Percentiles rank a stretch among this genome's conserved stretches.
Conservation (phyloP, 208 protist species). For the Willaertia magna region DNA sequence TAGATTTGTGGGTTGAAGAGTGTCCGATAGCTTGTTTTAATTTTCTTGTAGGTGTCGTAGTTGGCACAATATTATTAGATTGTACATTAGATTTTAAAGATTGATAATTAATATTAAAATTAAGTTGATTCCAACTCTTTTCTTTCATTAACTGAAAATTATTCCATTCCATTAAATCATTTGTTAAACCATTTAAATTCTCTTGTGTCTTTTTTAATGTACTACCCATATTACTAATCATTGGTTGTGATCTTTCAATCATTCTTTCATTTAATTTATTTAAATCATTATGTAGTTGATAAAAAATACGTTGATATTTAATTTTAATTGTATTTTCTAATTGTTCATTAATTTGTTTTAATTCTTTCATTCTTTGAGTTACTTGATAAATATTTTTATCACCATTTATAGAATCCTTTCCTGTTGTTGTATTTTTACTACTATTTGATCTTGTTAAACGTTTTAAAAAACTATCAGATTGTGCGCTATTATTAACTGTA, state of each 20-base stretch:
- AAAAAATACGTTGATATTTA: neutral
- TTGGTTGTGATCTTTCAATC: too few species aligned
- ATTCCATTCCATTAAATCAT: too few species aligned
- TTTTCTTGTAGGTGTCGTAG: too few species aligned
- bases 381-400: neutral
- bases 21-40: constrained; percentile 57
- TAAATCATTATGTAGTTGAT: neutral
- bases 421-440: neutral
- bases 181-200: too few species aligned
- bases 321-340: neutral
- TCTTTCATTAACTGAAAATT: too few species aligned
- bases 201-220: too few species aligned
- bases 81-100: too few species aligned
- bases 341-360: neutral
- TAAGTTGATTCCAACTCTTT: too few species aligned
- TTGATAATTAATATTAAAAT: too few species aligned
- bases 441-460: neutral
- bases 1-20: constrained; percentile 63
- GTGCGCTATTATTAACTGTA: too few species aligned
- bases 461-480: neutral
- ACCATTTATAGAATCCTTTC: neutral
- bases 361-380: neutral
- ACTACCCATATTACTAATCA: too few species aligned
- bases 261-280: neutral
- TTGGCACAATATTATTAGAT: too few species aligned